Conservation (phyloP, 2,329 filamentous ascomycete genomes). For the Arthrobotrys sphaeroides region DNA sequence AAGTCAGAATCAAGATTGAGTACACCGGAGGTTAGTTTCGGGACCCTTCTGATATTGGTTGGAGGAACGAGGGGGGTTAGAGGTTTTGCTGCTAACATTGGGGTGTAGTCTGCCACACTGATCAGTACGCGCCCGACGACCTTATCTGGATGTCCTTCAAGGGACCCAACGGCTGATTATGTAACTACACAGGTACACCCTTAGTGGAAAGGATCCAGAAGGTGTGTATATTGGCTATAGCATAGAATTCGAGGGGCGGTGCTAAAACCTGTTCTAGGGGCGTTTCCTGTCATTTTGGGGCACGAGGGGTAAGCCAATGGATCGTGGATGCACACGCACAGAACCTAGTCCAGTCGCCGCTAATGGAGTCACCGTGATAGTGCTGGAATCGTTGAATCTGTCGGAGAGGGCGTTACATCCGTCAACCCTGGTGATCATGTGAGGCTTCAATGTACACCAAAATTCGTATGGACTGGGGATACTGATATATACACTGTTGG, state of each 20-base stretch:
- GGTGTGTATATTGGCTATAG: constrained; percentile 63
- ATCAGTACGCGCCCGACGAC: constrained; percentile 64
- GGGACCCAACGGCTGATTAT: background rate
- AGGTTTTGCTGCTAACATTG: background rate
- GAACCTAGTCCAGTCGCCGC: too few species aligned
- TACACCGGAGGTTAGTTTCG: constrained; percentile 74
- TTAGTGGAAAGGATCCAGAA: constrained; percentile 96
- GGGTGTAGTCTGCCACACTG: constrained; percentile 84
- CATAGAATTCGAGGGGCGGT: background rate
- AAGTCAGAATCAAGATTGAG: constrained; percentile 96
- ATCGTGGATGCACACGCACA: too few species aligned
- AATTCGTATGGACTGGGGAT: background rate
- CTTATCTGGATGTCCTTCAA: background rate
- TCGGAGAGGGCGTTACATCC: constrained; percentile 92
- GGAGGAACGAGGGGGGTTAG: background rate
- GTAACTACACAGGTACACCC: constrained; percentile 76
- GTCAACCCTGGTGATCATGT: constrained; percentile 92
- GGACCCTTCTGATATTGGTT: background rate
- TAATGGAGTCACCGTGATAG: too few species aligned
- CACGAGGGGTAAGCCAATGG: constrained; percentile 70
- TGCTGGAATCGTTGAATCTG: constrained; percentile 89
- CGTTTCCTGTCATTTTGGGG: constrained; percentile 81
- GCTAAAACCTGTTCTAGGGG: constrained; percentile 1
- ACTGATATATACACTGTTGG: background rate
- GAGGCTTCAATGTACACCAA: constrained; percentile 60